phyloP scores from a whole-genome alignment of 768 basidiomycete species.

The Auriculariales sp. region DNA sequence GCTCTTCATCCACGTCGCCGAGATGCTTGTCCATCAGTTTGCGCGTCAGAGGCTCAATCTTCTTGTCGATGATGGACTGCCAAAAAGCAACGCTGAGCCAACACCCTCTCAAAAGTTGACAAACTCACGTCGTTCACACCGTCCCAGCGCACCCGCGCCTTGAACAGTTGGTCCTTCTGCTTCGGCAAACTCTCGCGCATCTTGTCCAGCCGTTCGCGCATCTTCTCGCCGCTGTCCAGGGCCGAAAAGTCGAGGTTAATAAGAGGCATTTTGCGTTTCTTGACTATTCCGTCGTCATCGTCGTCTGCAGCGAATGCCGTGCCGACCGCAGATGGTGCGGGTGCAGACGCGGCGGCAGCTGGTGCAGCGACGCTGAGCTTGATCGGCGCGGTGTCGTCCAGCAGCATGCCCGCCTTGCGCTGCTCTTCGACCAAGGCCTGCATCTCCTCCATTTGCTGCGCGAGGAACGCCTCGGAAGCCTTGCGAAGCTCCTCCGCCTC shows the following conservation, averaged over 20 bases:
- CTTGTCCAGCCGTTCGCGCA: constrained; percentile 65
- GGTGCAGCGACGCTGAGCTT: constrained; percentile 61
- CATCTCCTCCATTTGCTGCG: constrained; percentile 91
- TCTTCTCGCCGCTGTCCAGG: constrained; percentile 65
- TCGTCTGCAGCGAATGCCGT: constrained; percentile 53
- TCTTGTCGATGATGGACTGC: constrained; percentile 71
- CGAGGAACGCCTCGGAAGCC: constrained; percentile 89
- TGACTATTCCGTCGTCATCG: constrained; percentile 64
- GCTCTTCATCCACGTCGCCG: constrained; percentile 85
- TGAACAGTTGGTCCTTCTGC: constrained; percentile 68
- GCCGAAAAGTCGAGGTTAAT: constrained; percentile 84
- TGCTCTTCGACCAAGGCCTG: constrained; percentile 83
- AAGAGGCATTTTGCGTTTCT: constrained; percentile 74
- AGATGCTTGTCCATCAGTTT: constrained; percentile 75
- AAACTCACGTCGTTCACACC: constrained; percentile 68
- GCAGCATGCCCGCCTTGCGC: constrained; percentile 74
- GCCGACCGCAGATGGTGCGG: constrained; percentile 24
- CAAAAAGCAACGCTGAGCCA: constrained; percentile 6
- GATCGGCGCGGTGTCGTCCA: constrained; percentile 87
- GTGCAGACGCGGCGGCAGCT: constrained; percentile 15
- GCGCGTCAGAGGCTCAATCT: constrained; percentile 74
- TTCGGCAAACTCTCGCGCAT: constrained; percentile 60
- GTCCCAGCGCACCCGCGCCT: constrained; percentile 82
- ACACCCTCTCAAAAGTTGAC: constrained; percentile 4
- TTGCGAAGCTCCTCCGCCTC: constrained; percentile 76